Evolutionary conservation across 345 rosid genomes (phyloP).

Genomic region (Eucalyptus curtisii): DNA sequence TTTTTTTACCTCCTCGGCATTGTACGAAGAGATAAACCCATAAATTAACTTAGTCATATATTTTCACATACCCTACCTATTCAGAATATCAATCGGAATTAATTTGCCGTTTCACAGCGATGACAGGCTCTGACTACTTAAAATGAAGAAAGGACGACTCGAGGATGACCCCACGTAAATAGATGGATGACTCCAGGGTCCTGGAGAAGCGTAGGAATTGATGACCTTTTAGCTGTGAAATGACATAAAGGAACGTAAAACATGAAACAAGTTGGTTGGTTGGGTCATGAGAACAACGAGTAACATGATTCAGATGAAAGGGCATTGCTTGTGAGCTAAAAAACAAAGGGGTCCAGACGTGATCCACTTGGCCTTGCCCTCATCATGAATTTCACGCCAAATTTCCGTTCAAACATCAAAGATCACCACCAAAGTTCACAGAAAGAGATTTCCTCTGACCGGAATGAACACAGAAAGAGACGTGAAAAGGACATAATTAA

Average conservation of each 20-base stretch:
- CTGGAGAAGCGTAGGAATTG: not conserved
- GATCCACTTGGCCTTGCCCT: not conserved
- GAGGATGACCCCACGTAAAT: not conserved
- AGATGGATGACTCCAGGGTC: not conserved
- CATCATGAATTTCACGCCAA: not conserved
- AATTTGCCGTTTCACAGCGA: not conserved
- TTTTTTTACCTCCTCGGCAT: not conserved
- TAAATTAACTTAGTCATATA: not conserved
- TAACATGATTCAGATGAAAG: not conserved
- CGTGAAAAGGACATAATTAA: not conserved
- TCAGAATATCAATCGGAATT: not conserved
- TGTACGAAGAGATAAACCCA: not conserved
- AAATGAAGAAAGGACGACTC: not conserved
- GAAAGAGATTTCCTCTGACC: not conserved
- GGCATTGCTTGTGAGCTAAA: not conserved
- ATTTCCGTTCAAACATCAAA: not conserved
- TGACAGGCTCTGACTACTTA: not conserved
- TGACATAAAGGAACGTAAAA: not conserved
- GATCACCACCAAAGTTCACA: not conserved
- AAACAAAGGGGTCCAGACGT: not conserved
- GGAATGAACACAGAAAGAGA: not conserved
- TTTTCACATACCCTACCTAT: not conserved
- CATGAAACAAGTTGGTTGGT: not conserved
- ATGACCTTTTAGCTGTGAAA: not conserved
- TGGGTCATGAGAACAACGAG: not conserved